phyloP scores from a whole-genome alignment of 768 basidiomycete genomes.

The Panus rudis region DNA sequence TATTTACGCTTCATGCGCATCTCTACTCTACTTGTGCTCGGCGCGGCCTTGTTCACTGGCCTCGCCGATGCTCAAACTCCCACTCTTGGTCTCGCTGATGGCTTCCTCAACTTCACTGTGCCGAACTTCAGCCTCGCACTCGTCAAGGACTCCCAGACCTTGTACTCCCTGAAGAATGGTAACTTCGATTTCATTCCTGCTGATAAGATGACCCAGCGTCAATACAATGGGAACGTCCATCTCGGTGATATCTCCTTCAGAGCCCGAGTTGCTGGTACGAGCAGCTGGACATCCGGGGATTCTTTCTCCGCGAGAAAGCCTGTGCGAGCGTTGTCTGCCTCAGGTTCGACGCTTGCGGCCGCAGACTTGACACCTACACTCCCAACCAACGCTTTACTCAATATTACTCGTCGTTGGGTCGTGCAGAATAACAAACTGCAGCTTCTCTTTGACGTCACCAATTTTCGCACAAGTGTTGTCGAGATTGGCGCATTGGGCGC shows the following conservation, averaged over 20 bases:
- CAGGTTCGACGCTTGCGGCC: conserved; percentile 40
- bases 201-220: conserved; percentile 42
- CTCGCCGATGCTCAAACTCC: conserved; percentile 7
- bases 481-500: conserved; percentile 49
- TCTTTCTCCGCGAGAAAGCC: conserved; percentile 34
- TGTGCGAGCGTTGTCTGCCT: conserved; percentile 31
- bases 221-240: conserved; percentile 44
- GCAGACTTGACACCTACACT: conserved; percentile 45
- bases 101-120: conserved; percentile 40
- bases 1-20: too few relatives aligned
- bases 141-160: conserved; percentile 50
- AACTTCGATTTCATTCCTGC: conserved; percentile 45
- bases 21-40: too few relatives aligned
- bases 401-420: conserved; percentile 47
- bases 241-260: conserved; percentile 51
- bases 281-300: conserved; percentile 41
- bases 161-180: conserved; percentile 41
- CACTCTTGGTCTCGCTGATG: conserved; percentile 39
- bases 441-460: conserved; percentile 44
- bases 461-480: conserved; percentile 37
- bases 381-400: conserved; percentile 36
- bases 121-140: conserved; percentile 38
- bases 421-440: conserved; percentile 33
- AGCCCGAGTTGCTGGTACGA: conserved; percentile 37
- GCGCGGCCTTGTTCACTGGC: too few relatives aligned